Conservation (phyloP, 352 stramenopile species). For the Globisporangium irregulare region DNA sequence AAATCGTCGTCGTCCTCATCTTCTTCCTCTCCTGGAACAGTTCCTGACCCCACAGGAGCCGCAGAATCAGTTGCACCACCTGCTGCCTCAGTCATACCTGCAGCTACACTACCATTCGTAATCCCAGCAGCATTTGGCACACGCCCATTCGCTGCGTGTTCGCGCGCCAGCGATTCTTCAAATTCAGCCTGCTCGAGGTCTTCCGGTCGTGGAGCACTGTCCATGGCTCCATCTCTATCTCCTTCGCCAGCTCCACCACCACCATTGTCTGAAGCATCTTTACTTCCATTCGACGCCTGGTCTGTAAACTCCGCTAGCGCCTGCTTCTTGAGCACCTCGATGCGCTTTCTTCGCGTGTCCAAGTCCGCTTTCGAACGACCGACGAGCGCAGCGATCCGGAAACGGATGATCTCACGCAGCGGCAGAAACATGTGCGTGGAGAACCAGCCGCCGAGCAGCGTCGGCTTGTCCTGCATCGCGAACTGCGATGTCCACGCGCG, state of each 20-base stretch:
- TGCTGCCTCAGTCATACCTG: not conserved
- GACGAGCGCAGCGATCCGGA: conserved; percentile 69
- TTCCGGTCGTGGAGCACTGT: conserved; percentile 13
- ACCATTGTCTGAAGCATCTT: conserved; percentile 11
- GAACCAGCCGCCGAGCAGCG: conserved; percentile 74
- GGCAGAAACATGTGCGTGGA: conserved; percentile 77
- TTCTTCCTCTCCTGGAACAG: conserved; percentile 6
- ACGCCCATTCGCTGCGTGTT: conserved; percentile 13
- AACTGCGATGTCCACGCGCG: conserved; percentile 52
- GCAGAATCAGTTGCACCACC: not conserved
- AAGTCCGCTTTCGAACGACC: conserved; percentile 69
- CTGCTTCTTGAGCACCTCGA: conserved; percentile 75
- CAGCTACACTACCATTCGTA: not conserved
- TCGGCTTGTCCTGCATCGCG: conserved; percentile 35
- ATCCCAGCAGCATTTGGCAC: not conserved
- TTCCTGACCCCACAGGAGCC: conserved; percentile 12
- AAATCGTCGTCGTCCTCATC: conserved; percentile 35
- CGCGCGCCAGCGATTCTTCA: conserved; percentile 31
- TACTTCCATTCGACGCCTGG: conserved; percentile 32
- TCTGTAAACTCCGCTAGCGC: conserved; percentile 55
- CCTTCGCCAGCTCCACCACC: conserved; percentile 3
- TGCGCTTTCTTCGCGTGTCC: conserved; percentile 55
- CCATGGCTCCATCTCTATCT: conserved; percentile 12
- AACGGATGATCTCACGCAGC: conserved; percentile 72
- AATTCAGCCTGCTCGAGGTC: conserved; percentile 36